phyloP scores from a whole-genome alignment of 1,139 yeast species.

The Suhomyces terraborum region DNA sequence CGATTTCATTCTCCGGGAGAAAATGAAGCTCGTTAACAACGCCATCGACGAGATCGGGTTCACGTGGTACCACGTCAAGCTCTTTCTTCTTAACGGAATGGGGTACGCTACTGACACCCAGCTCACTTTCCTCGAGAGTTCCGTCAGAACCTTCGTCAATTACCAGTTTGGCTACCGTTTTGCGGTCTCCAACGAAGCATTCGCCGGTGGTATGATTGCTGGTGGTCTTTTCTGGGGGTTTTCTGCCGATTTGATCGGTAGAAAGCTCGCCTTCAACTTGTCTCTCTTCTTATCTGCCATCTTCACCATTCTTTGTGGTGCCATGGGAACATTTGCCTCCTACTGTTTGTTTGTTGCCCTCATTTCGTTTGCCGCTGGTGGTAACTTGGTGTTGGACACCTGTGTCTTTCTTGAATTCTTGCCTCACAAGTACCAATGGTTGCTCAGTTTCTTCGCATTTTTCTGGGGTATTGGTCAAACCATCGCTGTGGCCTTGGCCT shows the following conservation, averaged over 20 bases:
- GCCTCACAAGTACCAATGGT: conserved; percentile 29
- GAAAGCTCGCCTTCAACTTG: conserved; percentile 39
- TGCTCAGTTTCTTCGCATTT: conserved; percentile 44
- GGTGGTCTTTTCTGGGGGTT: conserved; percentile 49
- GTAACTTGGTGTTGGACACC: conserved; percentile 35
- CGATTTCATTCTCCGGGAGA: conserved; percentile 35
- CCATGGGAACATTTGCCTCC: conserved; percentile 32
- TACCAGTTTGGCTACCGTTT: conserved; percentile 42
- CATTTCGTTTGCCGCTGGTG: conserved; percentile 31
- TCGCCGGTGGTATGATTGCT: conserved; percentile 49
- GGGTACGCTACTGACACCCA: conserved; percentile 68
- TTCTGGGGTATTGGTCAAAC: conserved; percentile 43
- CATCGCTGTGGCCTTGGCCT: conserved; percentile 34
- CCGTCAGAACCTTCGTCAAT: conserved; percentile 42
- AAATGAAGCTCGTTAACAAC: conserved; percentile 43
- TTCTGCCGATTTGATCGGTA: conserved; percentile 28
- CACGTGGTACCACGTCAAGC: conserved; percentile 48
- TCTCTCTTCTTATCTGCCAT: conserved; percentile 28
- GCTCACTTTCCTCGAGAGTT: conserved; percentile 44
- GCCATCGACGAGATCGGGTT: conserved; percentile 56
- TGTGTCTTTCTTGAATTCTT: conserved; percentile 32
- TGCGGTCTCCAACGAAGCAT: conserved; percentile 30
- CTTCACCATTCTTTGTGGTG: conserved; percentile 31
- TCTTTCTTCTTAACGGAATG: conserved; percentile 53
- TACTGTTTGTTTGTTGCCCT: conserved; percentile 30